Percentiles rank a stretch among this genome's conserved stretches.
Conservation (phyloP, 495 filamentous ascomycete genomes). For the Penicillium angulare region DNA sequence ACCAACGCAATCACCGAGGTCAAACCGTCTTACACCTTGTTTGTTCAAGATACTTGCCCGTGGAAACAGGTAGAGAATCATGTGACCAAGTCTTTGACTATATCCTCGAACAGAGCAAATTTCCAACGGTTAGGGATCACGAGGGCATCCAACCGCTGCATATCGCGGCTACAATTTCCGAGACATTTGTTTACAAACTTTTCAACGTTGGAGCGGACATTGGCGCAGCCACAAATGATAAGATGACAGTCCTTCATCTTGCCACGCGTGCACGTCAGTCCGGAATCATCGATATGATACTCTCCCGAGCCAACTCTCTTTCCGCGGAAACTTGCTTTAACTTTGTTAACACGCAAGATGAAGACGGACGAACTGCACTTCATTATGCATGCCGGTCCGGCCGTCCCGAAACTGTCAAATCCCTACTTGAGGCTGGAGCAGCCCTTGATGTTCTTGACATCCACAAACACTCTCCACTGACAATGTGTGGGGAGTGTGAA, state of each 20-base stretch:
- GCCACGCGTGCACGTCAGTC: constrained; percentile 17
- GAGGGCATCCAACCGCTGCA: constrained; percentile 17
- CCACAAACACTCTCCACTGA: not conserved
- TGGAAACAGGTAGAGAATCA: not conserved
- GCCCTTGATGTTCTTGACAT: not conserved
- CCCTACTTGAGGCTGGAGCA: constrained; percentile 15
- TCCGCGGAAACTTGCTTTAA: not conserved
- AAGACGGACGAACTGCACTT: constrained; percentile 13
- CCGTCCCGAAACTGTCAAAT: constrained; percentile 15
- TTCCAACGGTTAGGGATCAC: constrained; percentile 3
- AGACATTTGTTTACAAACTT: constrained; percentile 13
- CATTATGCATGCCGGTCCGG: constrained; percentile 21
- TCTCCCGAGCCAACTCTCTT: not conserved
- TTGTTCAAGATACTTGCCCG: constrained; percentile 2
- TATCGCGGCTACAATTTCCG: constrained; percentile 19
- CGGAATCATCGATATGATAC: constrained; percentile 12
- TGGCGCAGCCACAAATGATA: constrained; percentile 11
- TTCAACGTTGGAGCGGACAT: constrained; percentile 15
- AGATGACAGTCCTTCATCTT: constrained; percentile 20
- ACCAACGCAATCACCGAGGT: constrained; percentile 13
- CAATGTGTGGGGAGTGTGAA: constrained; percentile 1
- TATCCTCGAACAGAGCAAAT: constrained; percentile 7
- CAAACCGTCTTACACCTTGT: constrained; percentile 12
- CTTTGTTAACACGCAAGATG: not conserved
- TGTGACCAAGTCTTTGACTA: constrained; percentile 5